These are phyloP conservation scores for Quercus lobata DNA, from an alignment of 331 rosid genomes.

Conservation along the genomic window DNA sequence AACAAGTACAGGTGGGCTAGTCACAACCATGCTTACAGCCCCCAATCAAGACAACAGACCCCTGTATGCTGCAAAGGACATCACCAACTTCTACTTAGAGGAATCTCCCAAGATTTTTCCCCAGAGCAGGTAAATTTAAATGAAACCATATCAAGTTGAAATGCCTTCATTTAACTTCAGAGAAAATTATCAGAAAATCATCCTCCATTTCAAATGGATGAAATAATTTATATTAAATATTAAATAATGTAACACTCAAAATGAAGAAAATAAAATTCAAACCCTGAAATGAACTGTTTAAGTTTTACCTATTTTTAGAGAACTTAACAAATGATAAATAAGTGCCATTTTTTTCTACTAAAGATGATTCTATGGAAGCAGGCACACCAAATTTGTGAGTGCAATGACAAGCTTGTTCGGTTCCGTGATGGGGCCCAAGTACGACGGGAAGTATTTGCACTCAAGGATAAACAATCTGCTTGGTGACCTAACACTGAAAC, in stretches of 20 bases:
- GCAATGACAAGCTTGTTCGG: not conserved
- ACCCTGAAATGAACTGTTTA: too few species aligned
- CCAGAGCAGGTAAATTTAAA: constrained; percentile 4
- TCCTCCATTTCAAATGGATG: too few species aligned
- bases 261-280: too few species aligned
- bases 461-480: constrained; percentile 7
- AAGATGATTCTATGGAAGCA: not conserved
- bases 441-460: constrained; percentile 33
- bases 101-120: constrained; percentile 27
- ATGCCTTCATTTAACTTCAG: not conserved
- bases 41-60: constrained; percentile 25
- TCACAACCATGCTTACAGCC: constrained; percentile 36
- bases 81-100: constrained; percentile 22
- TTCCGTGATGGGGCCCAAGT: constrained; percentile 26
- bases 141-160: not conserved
- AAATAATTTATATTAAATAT: too few species aligned
- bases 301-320: not conserved
- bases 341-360: not conserved
- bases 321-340: not conserved
- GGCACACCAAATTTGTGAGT: not conserved
- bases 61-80: constrained; percentile 28
- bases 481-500: constrained; percentile 39
- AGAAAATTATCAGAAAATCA: too few species aligned
- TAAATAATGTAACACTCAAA: too few species aligned
- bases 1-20: constrained; percentile 41